These are phyloP conservation scores for Plasmodium gaboni DNA, from an alignment of 169 alveolate genomes.

Conservation along the genomic window DNA sequence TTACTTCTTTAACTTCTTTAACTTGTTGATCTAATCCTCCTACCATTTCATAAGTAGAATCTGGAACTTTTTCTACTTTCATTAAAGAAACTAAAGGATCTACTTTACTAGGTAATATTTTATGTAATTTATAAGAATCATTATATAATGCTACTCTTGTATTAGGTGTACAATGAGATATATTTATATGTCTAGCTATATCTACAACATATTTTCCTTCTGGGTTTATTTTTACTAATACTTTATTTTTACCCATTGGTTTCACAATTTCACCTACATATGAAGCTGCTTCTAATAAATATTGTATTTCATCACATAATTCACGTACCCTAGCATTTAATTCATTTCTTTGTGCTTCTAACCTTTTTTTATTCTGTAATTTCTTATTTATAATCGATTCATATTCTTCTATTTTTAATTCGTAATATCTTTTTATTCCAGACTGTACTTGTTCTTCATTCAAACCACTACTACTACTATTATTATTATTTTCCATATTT, in stretches of 20 bases:
- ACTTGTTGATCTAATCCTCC: conserved; percentile 99
- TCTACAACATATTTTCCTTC: conserved; percentile 99
- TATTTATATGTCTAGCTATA: conserved; percentile 91
- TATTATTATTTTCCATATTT: not conserved
- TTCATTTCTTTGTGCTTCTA: conserved; percentile 99
- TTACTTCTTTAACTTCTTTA: conserved; percentile 99
- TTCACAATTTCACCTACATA: conserved; percentile 99
- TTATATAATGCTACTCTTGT: conserved; percentile 94
- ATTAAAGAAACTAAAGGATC: conserved; percentile 99
- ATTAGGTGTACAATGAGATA: conserved; percentile 94
- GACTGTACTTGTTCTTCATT: conserved; percentile 70
- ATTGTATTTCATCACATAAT: conserved; percentile 95
- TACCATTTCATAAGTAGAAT: conserved; percentile 98
- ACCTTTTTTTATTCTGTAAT: conserved; percentile 89
- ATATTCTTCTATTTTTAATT: conserved; percentile 83
- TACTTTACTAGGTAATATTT: conserved; percentile 97
- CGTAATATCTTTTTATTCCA: conserved; percentile 77
- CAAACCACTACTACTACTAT: not conserved
- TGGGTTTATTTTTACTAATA: conserved; percentile 96
- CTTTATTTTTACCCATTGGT: conserved; percentile 98
- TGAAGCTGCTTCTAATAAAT: conserved; percentile 96
- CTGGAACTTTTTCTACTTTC: conserved; percentile 99
- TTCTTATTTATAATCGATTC: conserved; percentile 82
- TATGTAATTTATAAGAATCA: conserved; percentile 95
- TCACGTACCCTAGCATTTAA: conserved; percentile 95